Evolutionary conservation across 257 asterid genomes (phyloP), one percentile per base, ranked within the genome.

Genomic region (Solanum bukasovii): DNA sequence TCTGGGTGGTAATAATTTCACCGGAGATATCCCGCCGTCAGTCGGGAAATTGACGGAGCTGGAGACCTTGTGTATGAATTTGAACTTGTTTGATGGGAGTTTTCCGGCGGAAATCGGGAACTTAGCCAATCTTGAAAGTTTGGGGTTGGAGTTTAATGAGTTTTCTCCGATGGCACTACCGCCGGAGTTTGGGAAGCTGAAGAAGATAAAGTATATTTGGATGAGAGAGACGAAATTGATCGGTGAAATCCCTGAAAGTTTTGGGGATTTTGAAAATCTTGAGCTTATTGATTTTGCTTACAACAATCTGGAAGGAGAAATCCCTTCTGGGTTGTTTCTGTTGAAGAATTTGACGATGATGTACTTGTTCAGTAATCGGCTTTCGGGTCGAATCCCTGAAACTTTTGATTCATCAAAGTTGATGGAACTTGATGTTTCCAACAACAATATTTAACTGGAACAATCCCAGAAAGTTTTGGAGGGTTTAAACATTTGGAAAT

Each of bases 21-120:
- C 95, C 87, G 99, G 98, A n/a, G 90, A 94, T 81, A 87, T 96
- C 70, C 99, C 99, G 31, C 92, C 94, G 85, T 86, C 87, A 9
- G 87, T 95, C 68, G 99, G 98, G 12, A 94, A 92, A 40, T 83
- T 96, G 89, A 88, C 90, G 5, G 90, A 88, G 86, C 90, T 96
- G 52, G 82, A 11, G 20, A 87, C 37, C 3, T 70, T 97, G 87
- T 1, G 42, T 79, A 87, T 97, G 21, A 3, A 91, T 90, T 14
- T 4, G 77, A 97, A 95, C 87, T 71, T 95, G 87, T 93, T 95
- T 87, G 85, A 93, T 9, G 98, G 98, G 8, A 91, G 94, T 21
- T 94, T 92, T 68, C 98, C 99, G 0, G 56, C 37, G 35, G 96
- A 94, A 88, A 97, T 97, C 44, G 94, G 93, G 9, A 94, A 95